Evolutionary conservation across 176 grass and related monocot species (phyloP).

Genomic region (Lolium rigidum): DNA sequence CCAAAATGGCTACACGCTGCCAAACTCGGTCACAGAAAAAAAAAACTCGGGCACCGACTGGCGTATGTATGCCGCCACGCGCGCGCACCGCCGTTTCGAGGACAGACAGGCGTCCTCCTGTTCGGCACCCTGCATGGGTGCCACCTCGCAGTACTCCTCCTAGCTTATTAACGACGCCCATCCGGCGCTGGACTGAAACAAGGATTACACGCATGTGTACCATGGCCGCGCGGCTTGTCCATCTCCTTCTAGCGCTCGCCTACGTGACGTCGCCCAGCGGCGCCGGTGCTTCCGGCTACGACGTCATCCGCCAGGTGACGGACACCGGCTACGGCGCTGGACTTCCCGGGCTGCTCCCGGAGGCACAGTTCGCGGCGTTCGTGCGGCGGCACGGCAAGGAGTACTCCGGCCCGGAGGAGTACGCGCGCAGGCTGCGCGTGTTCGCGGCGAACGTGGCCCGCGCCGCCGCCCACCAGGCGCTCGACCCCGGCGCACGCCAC

Average conservation of each 20-base stretch:
- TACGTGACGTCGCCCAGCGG: not conserved
- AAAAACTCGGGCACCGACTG: not conserved
- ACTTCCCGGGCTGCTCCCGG: slow-evolving; percentile 25
- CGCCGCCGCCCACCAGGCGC: slow-evolving; percentile 72
- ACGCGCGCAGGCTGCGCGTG: slow-evolving; percentile 61
- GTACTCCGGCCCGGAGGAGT: slow-evolving; percentile 69
- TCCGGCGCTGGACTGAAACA: not conserved
- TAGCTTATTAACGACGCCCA: not conserved
- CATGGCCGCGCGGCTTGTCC: slow-evolving; percentile 28
- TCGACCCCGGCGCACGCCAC: slow-evolving; percentile 78
- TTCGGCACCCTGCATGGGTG: not conserved
- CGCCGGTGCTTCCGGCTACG: not conserved
- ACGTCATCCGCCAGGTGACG: slow-evolving; percentile 48
- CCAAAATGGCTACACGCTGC: too few species aligned
- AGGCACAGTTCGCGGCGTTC: slow-evolving; percentile 60
- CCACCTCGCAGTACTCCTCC: not conserved
- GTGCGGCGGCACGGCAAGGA: slow-evolving; percentile 56
- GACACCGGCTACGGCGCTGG: not conserved
- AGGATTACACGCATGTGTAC: not conserved
- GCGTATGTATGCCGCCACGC: not conserved
- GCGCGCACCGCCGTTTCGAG: slow-evolving; percentile 6
- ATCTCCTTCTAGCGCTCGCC: not conserved
- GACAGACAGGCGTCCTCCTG: slow-evolving; percentile 17
- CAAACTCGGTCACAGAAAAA: too few species aligned
- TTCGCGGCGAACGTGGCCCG: slow-evolving; percentile 82